Base-by-base conservation (phyloP, 345 rosid species). In the Eucalyptus sp. region DNA sequence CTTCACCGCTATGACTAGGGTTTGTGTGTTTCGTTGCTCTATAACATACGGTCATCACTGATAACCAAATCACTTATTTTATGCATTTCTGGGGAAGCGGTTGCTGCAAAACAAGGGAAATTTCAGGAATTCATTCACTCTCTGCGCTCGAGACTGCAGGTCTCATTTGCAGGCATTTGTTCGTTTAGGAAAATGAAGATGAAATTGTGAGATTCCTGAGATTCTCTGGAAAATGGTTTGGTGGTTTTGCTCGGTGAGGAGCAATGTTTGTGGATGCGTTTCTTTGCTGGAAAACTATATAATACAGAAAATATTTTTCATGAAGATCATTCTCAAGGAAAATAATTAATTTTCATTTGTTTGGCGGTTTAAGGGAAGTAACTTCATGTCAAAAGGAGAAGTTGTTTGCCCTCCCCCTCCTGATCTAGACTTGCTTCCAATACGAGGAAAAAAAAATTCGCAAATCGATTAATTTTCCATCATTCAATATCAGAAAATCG, bases 381-480 rank as follows among this genome's bases (percentile, higher is more conserved):
- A 3, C 3, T 56, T 56, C 27, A 2, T 9, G 5, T 22, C 12
- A 8, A 2, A 56, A 54, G 27, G 25, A 2, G 9, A 20, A 54
- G 27, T 22, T 4, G 0, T 22, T 22, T 54, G 44, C 44, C 44
- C 44, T 43, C 44, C 44, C 44, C 44, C 44, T 49, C 50, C 50
- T 12, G 0, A 54, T 22, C 60, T 20, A 56, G 10, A 22, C 27
- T 5, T 5, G 12, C 4, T 56, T 56, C 6, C 0, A 10, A 12
- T 56, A 5, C 12, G 22, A 4, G 4, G 62, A 56, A 56, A 56
- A 22, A 4, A 0, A 22, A 22, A 22, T 22, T 2, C 3, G 0
- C 4, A 22, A 12, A 56, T 2, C 4, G 0, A 56, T 56, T 56
- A 56, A 56, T 56, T 56, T 24, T 56, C 62, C 5, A 1, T 22